A percentile compares a stretch with the other conserved stretches of the same genome.
phyloP scores from a whole-genome alignment of 2,329 filamentous ascomycete genomes.

The Talaromyces amestolkiae region DNA sequence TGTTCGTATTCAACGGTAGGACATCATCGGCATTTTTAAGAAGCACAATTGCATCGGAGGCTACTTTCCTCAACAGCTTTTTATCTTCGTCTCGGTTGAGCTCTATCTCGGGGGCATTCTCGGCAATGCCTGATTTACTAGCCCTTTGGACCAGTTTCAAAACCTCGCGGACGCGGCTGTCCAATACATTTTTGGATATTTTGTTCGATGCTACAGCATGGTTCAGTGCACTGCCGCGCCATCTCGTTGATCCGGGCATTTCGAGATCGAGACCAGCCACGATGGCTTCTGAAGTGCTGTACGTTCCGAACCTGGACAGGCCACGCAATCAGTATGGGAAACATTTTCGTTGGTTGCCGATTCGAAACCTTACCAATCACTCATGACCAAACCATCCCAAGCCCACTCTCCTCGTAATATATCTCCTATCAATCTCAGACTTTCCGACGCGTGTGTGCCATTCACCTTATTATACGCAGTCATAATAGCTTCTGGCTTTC shows the following conservation, averaged over 20 bases:
- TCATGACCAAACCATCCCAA: slow-evolving; percentile 47
- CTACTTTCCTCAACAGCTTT: neutral
- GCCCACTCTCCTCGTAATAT: slow-evolving; percentile 47
- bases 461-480: slow-evolving; percentile 59
- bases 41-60: neutral
- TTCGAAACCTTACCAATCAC: slow-evolving; percentile 36
- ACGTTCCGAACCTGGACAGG: slow-evolving; percentile 37
- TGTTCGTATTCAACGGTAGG: neutral
- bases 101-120: neutral
- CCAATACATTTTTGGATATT: neutral
- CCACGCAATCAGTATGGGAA: neutral
- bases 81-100: neutral
- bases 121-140: neutral
- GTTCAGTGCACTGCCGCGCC: neutral
- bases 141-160: neutral
- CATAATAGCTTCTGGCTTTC: slow-evolving; percentile 57
- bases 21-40: neutral
- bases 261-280: slow-evolving; percentile 47
- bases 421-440: slow-evolving; percentile 39
- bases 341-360: neutral
- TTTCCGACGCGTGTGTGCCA: slow-evolving; percentile 54
- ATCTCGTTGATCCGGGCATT: slow-evolving; percentile 45
- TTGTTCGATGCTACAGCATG: neutral
- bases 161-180: neutral
- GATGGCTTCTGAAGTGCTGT: slow-evolving; percentile 44